Percentiles rank a stretch among this genome's conserved stretches.
These are phyloP conservation scores for Wickerhamomyces subpelliculosus DNA, from an alignment of 805 yeast genomes.

Conservation along the genomic window DNA sequence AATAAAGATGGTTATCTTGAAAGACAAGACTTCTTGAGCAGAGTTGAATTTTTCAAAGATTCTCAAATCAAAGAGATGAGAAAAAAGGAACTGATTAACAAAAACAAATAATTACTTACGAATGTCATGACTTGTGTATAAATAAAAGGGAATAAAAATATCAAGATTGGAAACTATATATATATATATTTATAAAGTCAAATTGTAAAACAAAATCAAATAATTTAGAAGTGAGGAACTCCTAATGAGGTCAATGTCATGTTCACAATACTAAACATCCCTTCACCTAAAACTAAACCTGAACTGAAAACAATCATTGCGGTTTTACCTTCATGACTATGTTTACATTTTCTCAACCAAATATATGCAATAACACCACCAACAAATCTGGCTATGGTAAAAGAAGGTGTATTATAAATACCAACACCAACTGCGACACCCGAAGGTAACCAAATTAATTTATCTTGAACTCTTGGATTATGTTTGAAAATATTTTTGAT, in stretches of 20 bases:
- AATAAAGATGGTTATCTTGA: slow-evolving; percentile 90
- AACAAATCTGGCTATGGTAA: slow-evolving; percentile 85
- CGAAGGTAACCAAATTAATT: slow-evolving; percentile 64
- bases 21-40: slow-evolving; percentile 78
- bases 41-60: slow-evolving; percentile 50
- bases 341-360: slow-evolving; percentile 41
- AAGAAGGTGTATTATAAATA: slow-evolving; percentile 87
- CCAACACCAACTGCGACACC: slow-evolving; percentile 99
- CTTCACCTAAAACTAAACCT: slow-evolving; percentile 92
- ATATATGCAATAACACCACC: slow-evolving; percentile 71
- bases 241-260: slow-evolving; percentile 69
- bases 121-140: not conserved
- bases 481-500: slow-evolving; percentile 49
- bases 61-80: slow-evolving; percentile 31
- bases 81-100: slow-evolving; percentile 25
- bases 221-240: slow-evolving; percentile 46
- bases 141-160: no score
- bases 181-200: no score
- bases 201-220: not conserved
- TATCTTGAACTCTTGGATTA: slow-evolving; percentile 27
- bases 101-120: slow-evolving; percentile 3
- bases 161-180: no score
- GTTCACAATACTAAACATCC: slow-evolving; percentile 74
- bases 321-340: slow-evolving; percentile 46
- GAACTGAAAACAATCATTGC: slow-evolving; percentile 82